phyloP scores from a whole-genome alignment of 179 eudicot species.

The Carnegiea gigantea region DNA sequence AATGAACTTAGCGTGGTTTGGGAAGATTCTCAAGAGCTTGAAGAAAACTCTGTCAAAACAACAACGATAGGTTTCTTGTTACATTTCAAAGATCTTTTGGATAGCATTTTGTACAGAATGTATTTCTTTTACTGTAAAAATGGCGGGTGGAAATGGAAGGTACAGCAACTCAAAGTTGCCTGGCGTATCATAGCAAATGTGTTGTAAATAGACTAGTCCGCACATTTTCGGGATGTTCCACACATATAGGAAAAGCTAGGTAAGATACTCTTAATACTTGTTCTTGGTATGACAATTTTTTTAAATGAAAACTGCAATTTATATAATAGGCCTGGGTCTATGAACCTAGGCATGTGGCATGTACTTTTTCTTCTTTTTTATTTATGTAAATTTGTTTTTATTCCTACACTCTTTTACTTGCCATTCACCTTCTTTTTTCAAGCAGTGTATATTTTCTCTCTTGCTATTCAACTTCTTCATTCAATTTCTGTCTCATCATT shows the following conservation, averaged over 20 bases:
- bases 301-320: no score
- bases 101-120: background rate
- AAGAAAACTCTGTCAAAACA: conserved; percentile 65
- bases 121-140: conserved; percentile 18
- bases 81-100: background rate
- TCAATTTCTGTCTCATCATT: no score
- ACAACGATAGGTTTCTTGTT: conserved; percentile 24
- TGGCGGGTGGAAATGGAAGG: background rate
- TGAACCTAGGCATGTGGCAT: no score
- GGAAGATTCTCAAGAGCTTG: conserved; percentile 85
- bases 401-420: no score
- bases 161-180: background rate
- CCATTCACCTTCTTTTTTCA: no score
- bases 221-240: background rate
- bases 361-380: no score
- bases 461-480: no score
- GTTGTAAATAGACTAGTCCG: conserved; percentile 22
- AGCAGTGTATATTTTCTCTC: no score
- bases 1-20: conserved; percentile 96
- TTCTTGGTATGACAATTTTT: no score
- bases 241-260: background rate
- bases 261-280: background rate
- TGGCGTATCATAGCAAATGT: conserved; percentile 5
- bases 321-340: no score
- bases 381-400: no score